A percentile compares a stretch with the other conserved stretches of the same genome.
Evolutionary conservation across 176 grass and related monocot genomes (phyloP).

Genomic region (Oryza longistaminata): DNA sequence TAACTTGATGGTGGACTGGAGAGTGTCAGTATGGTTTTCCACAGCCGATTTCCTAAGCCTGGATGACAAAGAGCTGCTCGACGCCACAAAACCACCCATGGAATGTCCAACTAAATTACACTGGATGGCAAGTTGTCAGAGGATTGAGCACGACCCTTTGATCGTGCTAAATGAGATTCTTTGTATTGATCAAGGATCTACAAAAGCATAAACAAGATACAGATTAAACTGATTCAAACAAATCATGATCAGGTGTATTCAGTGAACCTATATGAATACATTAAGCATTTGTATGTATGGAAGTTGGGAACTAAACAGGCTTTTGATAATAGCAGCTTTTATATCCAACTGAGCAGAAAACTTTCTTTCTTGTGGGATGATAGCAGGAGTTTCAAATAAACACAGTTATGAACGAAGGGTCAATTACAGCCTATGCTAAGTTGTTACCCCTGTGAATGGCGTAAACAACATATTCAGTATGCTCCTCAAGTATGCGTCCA

Average conservation of each 20-base stretch:
- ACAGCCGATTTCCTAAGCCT: conserved; percentile 62
- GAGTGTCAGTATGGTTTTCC: conserved; percentile 90
- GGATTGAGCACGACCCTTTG: conserved; percentile 62
- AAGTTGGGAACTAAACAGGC: background rate
- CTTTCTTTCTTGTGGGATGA: conserved; percentile 1
- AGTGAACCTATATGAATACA: background rate
- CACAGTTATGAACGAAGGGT: background rate
- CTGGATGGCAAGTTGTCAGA: conserved; percentile 62
- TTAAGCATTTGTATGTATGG: conserved; percentile 9
- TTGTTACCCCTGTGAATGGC: conserved; percentile 86
- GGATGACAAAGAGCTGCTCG: conserved; percentile 82
- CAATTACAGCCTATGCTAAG: conserved; percentile 24
- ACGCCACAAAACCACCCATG: conserved; percentile 99
- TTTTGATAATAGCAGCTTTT: background rate
- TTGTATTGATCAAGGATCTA: conserved; percentile 95
- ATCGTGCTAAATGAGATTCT: conserved; percentile 64
- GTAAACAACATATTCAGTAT: conserved; percentile 92
- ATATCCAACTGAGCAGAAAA: conserved; percentile 4
- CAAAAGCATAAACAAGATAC: conserved; percentile 34
- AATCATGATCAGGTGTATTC: background rate
- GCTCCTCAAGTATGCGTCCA: conserved; percentile 91
- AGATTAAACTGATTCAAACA: conserved; percentile 12
- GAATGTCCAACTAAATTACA: conserved; percentile 98
- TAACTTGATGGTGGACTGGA: conserved; percentile 96
- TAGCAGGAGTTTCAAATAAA: conserved; percentile 4